Evolutionary conservation across 208 protist genomes (phyloP), one percentile per base, ranked within the genome.

Genomic region (Leishmania gerbilli): DNA sequence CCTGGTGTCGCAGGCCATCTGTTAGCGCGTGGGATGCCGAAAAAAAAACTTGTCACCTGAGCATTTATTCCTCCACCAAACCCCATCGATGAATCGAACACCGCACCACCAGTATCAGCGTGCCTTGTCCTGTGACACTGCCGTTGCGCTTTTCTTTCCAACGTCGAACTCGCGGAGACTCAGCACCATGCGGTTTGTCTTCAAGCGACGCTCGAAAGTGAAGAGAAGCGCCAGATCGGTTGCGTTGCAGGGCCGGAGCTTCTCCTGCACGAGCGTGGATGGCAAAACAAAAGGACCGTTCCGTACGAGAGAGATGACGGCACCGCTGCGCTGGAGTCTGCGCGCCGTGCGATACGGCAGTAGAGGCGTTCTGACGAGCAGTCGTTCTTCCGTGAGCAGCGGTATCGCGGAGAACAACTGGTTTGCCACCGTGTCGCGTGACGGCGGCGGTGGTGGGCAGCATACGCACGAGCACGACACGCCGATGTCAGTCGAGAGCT

Each of bases 121-220:
- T 6, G 27, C 40, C 40, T 51, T 4, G 1, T 7, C 21, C 2
- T 15, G 69, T 31, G 9, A 0, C 45, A 2, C 19, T 53, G 0
- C 47, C 37, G 40, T 53, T 68, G 68, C 21, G 53, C 2, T 6
- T 76, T 49, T 21, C 1, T 76, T 49, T 27, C 27, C 62, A 11
- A 51, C 58, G 34, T 93, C 91, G 80, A 97, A 96, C 79, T 97
- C 92, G 37, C 84, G 86, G 47, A 97, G 82, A 55, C 85, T 95
- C 60, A 97, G 79, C 40, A 97, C 77, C 74, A 97, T 84, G n/a
- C 92, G 92, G 67, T 96, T 96, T 60, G 88, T 92, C 82, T 97
- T 97, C 21, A 97, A 85, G 15, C 85, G 82, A 3, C 92, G 80
- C 86, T 97, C 94, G 81, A 97, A 97, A 65, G 92, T 95, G 75